phyloP scores from a whole-genome alignment of 78 protist species.

The Dictyostelium intermedium region DNA sequence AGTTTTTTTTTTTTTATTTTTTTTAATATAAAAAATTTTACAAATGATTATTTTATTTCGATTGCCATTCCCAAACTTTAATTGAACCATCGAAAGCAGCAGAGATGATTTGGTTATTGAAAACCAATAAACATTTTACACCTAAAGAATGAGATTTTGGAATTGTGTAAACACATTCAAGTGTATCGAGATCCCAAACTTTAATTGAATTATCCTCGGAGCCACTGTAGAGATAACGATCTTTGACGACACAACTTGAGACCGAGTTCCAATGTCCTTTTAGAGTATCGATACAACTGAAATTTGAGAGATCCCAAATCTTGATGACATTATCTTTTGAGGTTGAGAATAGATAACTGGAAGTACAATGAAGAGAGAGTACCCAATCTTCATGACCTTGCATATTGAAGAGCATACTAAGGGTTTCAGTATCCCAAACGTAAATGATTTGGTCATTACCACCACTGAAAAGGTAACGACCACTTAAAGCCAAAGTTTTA shows the following conservation, averaged over 20 bases:
- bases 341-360: constrained; percentile 48
- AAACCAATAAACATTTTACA: constrained; percentile 21
- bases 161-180: constrained; percentile 48
- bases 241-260: constrained; percentile 44
- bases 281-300: constrained; percentile 58
- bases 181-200: constrained; percentile 74
- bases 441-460: constrained; percentile 60
- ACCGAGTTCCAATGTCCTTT: constrained; percentile 72
- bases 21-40: background rate
- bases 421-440: constrained; percentile 73
- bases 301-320: constrained; percentile 71
- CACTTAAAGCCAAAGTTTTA: constrained; percentile 26
- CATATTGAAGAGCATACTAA: constrained; percentile 43
- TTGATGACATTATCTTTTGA: constrained; percentile 65
- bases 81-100: constrained; percentile 58
- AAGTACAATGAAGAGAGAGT: constrained; percentile 15
- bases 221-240: constrained; percentile 58
- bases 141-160: constrained; percentile 69
- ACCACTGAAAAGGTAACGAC: constrained; percentile 61
- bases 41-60: background rate
- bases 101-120: constrained; percentile 31
- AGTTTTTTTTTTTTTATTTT: background rate
- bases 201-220: constrained; percentile 65
- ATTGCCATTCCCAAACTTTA: constrained; percentile 69
- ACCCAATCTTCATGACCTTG: constrained; percentile 81